Base-by-base conservation (phyloP, 441 rosid genomes). In the Daphne laureola region DNA sequence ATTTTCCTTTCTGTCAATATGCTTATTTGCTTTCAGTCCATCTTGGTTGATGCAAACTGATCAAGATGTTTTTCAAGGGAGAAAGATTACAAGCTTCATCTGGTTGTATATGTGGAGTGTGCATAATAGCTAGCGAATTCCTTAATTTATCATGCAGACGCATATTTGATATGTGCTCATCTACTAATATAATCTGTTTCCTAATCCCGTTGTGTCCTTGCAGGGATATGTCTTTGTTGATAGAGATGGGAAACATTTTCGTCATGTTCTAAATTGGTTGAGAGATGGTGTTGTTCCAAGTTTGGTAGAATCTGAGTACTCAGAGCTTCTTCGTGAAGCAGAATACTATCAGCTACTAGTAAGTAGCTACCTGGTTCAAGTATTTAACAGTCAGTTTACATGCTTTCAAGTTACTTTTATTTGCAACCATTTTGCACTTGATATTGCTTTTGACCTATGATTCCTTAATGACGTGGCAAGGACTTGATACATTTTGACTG, bases 231-330 rank as follows among this genome's bases (percentile, higher is more conserved):
- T 84, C 43, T 87, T 88, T 70, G 82, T 91, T 68, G 98, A 91
- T 66, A 80, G 95, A 55, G 98, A 91, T 44, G 96, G 96, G 27
- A 79, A 78, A 55, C 83, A 82, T 67, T 92, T 92, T 59, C 77
- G 98, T 51, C 95, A 88, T 69, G 69, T 92, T 54, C 69, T 92
- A 38, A 92, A 92, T 65, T 88, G 96, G 95, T 68, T 92, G 80
- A 84, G 95, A 67, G 94, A 88, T 81, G 95, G 95, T 21, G 75
- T 74, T 62, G 75, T 77, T 58, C 90, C 98, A 7, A 62, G 49
- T 53, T 66, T 92, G 25, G 59, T 81, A 18, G 95, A 86, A 57
- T 45, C 73, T 58, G 73, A 74, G 58, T 79, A 80, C 70, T 75
- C 67, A 14, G 86, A 92, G 77, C 84, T 92, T 66, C 68, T 79